Conservation (phyloP, 1,139 yeast genomes). For the Yamadazyma trypodendri region DNA sequence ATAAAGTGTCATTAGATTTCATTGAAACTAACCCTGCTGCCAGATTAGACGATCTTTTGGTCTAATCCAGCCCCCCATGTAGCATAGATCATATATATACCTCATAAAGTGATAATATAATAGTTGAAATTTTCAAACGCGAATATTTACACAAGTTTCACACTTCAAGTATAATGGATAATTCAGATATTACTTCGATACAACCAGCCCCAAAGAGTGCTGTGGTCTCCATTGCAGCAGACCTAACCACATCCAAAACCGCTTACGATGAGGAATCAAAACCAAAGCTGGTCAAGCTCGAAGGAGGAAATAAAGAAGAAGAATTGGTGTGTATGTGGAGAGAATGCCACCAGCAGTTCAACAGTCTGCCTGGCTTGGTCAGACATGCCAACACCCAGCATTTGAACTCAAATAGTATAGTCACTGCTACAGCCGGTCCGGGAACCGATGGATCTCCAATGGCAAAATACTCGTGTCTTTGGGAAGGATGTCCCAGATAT, state of each 20-base stretch:
- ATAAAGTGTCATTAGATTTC: constrained; percentile 89
- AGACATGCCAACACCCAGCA: constrained; percentile 33
- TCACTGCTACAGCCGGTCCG: constrained; percentile 1
- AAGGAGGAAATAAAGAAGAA: constrained; percentile 10
- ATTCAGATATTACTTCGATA: too few species aligned
- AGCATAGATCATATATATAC: too few species aligned
- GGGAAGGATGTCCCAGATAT: constrained; percentile 59
- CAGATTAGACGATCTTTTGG: constrained; percentile 70
- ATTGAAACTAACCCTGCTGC: constrained; percentile 97
- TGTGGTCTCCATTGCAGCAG: neutral
- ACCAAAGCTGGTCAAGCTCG: constrained; percentile 6
- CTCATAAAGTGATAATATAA: neutral
- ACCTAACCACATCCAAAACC: neutral
- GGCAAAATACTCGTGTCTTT: constrained; percentile 53
- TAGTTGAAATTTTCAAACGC: too few species aligned
- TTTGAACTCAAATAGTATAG: constrained; percentile 18
- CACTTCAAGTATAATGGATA: too few species aligned
- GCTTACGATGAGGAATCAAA: neutral
- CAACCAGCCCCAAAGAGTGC: neutral
- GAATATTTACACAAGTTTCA: too few species aligned
- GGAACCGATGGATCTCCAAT: constrained; percentile 16
- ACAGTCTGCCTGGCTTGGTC: constrained; percentile 28
- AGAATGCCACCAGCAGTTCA: constrained; percentile 25
- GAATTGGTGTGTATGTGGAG: constrained; percentile 35
- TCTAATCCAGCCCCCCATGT: constrained; percentile 11